Conservation (phyloP, 345 rosid genomes). For the Eucalyptus sp. region DNA sequence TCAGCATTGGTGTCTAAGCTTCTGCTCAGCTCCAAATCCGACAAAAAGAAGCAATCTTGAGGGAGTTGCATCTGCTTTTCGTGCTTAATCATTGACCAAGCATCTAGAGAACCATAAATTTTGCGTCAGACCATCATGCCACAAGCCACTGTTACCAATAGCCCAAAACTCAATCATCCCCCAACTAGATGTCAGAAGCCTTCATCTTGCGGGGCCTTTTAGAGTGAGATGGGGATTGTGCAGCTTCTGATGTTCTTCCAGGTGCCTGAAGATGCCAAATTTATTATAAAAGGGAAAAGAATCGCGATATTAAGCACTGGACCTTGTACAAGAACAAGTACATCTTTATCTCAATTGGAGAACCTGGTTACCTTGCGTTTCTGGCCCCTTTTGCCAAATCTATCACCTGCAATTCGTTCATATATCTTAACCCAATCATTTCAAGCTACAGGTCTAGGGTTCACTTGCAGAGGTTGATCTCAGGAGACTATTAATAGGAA, state of each 20-base stretch:
- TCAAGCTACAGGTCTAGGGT: background rate
- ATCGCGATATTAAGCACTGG: background rate
- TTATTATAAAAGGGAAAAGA: background rate
- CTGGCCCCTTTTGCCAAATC: conserved; percentile 52
- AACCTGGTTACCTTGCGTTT: conserved; percentile 51
- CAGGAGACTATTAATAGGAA: background rate
- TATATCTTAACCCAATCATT: background rate
- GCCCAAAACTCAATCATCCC: background rate
- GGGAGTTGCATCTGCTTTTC: background rate
- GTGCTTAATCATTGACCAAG: background rate
- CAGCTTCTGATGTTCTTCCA: conserved; percentile 57
- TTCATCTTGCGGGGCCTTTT: conserved; percentile 80
- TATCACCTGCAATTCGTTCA: conserved; percentile 37
- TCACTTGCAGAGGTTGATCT: background rate
- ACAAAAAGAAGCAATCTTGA: background rate
- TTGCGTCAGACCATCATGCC: background rate
- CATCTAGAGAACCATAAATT: background rate
- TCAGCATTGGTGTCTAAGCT: background rate
- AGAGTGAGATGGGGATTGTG: conserved; percentile 54
- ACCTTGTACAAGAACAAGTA: background rate
- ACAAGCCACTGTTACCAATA: background rate
- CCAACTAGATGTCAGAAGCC: conserved; percentile 51
- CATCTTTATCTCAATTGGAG: background rate
- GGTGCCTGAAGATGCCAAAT: conserved; percentile 38
- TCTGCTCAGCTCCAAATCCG: background rate